phyloP scores from a whole-genome alignment of 1,284 basidiomycete genomes.

The Ganoderma leucocontextum region DNA sequence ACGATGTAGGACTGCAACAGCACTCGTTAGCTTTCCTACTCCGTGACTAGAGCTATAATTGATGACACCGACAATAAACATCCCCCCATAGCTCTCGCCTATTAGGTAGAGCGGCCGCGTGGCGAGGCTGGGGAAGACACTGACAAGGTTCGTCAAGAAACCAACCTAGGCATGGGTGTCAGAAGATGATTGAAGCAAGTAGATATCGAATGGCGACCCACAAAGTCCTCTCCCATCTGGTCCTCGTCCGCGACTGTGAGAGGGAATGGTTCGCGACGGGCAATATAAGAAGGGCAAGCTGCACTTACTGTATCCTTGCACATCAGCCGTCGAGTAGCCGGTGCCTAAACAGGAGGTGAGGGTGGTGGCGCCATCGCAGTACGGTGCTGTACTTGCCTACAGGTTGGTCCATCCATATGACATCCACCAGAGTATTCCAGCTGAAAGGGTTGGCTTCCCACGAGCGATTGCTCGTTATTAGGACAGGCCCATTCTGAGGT shows the following conservation, averaged over 20 bases:
- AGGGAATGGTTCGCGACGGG: background rate
- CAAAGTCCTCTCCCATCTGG: conserved; percentile 74
- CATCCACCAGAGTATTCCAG: conserved; percentile 70
- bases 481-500: conserved; percentile 74
- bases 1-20: conserved; percentile 72
- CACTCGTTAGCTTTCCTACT: background rate
- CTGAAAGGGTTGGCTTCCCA: conserved; percentile 60
- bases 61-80: conserved; percentile 45
- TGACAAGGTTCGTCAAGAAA: conserved; percentile 39
- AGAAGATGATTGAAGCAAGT: background rate
- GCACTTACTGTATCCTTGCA: conserved; percentile 39
- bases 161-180: conserved; percentile 28
- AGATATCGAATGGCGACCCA: conserved; percentile 43
- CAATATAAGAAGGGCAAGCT: background rate
- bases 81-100: conserved; percentile 44
- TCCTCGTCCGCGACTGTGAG: conserved; percentile 66
- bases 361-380: background rate
- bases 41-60: background rate
- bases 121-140: conserved; percentile 40
- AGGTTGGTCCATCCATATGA: conserved; percentile 77
- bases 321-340: conserved; percentile 74
- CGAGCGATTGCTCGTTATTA: conserved; percentile 58
- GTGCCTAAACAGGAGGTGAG: conserved; percentile 47
- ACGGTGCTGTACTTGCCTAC: conserved; percentile 44
- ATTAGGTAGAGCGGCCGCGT: conserved; percentile 41